These are phyloP conservation scores for Circinella umbellata DNA, from an alignment of 371 early-diverging fungal genomes.

Conservation along the genomic window DNA sequence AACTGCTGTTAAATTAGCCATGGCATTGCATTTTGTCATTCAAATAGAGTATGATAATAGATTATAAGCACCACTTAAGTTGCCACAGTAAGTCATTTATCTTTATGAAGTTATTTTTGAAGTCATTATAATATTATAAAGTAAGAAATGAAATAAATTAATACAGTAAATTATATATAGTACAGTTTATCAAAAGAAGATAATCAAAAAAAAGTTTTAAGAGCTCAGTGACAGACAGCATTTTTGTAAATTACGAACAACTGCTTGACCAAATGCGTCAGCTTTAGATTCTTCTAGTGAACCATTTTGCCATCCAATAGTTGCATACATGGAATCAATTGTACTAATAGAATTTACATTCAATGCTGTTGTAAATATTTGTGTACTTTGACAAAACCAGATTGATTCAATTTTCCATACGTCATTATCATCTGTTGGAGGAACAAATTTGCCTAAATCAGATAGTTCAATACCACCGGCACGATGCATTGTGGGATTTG, in stretches of 20 bases:
- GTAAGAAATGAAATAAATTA: no score
- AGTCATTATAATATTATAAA: no score
- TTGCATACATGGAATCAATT: slow-evolving; percentile 24
- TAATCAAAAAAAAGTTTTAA: background rate
- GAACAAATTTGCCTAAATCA: slow-evolving; percentile 38
- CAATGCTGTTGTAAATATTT: slow-evolving; percentile 29
- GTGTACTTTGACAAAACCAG: slow-evolving; percentile 47
- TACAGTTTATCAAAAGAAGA: no score
- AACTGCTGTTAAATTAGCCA: no score
- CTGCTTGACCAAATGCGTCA: background rate
- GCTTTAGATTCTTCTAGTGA: slow-evolving; percentile 22
- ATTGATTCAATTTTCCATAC: slow-evolving; percentile 1
- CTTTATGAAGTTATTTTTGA: no score
- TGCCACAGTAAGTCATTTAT: no score
- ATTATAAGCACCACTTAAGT: no score
- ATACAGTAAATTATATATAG: no score
- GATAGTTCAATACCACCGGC: slow-evolving; percentile 48
- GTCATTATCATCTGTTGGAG: background rate
- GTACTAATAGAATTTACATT: slow-evolving; percentile 33
- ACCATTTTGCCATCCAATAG: slow-evolving; percentile 41
- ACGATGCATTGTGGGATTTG: slow-evolving; percentile 28
- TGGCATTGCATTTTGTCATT: no score
- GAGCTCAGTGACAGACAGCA: background rate
- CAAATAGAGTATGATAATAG: no score
- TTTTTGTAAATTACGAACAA: background rate